Evolutionary conservation across 768 basidiomycete genomes (phyloP).

Genomic region (Macrolepiota fuliginosa): DNA sequence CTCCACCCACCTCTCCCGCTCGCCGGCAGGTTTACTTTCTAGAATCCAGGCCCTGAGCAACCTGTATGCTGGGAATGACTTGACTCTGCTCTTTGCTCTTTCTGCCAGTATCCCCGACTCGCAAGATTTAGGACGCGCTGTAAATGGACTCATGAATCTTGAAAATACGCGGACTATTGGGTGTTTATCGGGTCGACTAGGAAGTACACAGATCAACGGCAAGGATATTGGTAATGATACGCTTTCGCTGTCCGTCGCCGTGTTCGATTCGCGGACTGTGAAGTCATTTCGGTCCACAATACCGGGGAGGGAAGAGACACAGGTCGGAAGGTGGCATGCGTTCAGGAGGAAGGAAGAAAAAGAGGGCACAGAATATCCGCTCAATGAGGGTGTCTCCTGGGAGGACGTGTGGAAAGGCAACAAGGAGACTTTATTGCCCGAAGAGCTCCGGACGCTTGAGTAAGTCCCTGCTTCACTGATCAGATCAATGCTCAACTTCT

Average conservation of each 20-base stretch:
- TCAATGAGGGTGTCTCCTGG: conserved; percentile 37
- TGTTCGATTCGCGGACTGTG: conserved; percentile 42
- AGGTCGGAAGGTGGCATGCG: conserved; percentile 75
- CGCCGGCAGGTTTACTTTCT: conserved; percentile 30
- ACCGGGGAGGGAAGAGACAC: conserved; percentile 51
- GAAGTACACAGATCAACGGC: conserved; percentile 18
- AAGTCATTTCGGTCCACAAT: conserved; percentile 62
- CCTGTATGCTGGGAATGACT: conserved; percentile 26
- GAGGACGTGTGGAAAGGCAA: conserved; percentile 45
- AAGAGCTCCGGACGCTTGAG: conserved; percentile 36
- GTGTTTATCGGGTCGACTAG: conserved; percentile 57
- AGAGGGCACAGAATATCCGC: conserved; percentile 5
- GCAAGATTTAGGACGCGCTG: conserved; percentile 37
- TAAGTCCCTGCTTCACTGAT: conserved; percentile 21
- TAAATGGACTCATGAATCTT: conserved; percentile 37
- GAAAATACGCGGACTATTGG: conserved; percentile 44
- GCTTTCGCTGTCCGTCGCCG: conserved; percentile 41
- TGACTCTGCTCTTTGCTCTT: conserved; percentile 49
- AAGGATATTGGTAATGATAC: conserved; percentile 2
- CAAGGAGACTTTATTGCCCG: conserved; percentile 19
- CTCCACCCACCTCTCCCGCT: conserved; percentile 38
- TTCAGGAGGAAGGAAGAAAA: conserved; percentile 37
- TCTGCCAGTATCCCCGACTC: conserved; percentile 37
- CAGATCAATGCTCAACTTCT: conserved; percentile 4
- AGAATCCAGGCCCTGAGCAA: conserved; percentile 30